Evolutionary conservation across 495 filamentous ascomycete species (phyloP), one percentile per base, ranked within the genome.

Genomic region (Lasiosphaeria miniovina): DNA sequence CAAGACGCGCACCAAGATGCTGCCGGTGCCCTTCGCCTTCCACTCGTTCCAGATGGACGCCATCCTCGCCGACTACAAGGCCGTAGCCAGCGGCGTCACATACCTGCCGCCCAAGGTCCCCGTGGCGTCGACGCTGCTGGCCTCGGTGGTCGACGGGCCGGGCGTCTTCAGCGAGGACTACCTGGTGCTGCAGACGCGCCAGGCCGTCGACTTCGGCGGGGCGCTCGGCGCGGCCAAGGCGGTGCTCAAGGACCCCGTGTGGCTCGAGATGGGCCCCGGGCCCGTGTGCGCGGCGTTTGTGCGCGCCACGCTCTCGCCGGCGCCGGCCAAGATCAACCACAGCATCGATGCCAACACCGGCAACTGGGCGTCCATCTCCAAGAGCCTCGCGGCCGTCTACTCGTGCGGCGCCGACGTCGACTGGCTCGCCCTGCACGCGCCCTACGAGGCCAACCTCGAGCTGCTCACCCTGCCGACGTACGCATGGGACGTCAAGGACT

Each of bases 21-120:
- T 93, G 7, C 81, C 85, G 52, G 82, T 91, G 4, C 87, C 86
- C 40, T 92, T 84, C 59, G 90, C 89, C 7, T 93, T 91, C 77
- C 90, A 93, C 68, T 88, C 89, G 4, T 76, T 82, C 0, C 90
- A 93, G 61, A 81, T 91, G n/a, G 84, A 92, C 15, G 80, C 87
- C 14, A 87, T 93, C 11, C 73, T 91, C 3, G 78, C 83, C 3
- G 75, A 78, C 0, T 87, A 90, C 51, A 80, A 86, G 49, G 64
- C 71, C 0, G 61, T 83, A 43, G 83, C 84, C 2, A 71, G 69
- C 36, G 74, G 77, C 3, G 77, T 92, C n/a, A 76, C 61, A 11
- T 91, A 89, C 70, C 66, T 79, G 15, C 61, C 76, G n/a, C 84
- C 86, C 4, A 70, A 68, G 6, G 74, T 90, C 15, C 83, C 88